Evolutionary conservation across 2,329 filamentous ascomycete species (phyloP).

Genomic region (Aspergillus pseudoviridinutans): DNA sequence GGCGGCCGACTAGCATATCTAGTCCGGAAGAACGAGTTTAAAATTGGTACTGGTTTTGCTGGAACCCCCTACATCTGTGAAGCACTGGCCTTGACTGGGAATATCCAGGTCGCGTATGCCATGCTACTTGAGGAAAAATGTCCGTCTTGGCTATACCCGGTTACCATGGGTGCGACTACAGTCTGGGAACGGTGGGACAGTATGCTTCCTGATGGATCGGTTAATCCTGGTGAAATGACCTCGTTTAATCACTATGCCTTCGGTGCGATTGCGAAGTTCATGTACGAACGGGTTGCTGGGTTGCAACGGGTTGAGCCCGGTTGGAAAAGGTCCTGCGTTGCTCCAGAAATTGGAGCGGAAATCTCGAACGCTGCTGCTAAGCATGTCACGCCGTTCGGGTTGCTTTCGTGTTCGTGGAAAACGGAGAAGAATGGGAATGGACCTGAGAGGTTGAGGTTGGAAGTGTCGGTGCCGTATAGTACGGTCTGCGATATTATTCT

Average conservation of each 20-base stretch:
- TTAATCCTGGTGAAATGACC: slow-evolving; percentile 43
- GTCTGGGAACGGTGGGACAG: slow-evolving; percentile 46
- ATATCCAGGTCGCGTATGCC: too few species aligned
- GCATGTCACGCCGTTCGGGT: too few species aligned
- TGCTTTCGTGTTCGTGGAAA: too few species aligned
- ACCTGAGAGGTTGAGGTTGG: too few species aligned
- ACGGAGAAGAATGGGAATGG: too few species aligned
- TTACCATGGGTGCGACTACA: slow-evolving; percentile 41
- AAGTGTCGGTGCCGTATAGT: too few species aligned
- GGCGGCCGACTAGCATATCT: not conserved
- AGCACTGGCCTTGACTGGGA: too few species aligned
- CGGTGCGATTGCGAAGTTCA: slow-evolving; percentile 37
- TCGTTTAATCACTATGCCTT: slow-evolving; percentile 44
- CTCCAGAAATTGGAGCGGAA: slow-evolving; percentile 11
- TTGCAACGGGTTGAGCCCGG: slow-evolving; percentile 26
- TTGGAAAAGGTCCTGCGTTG: slow-evolving; percentile 27
- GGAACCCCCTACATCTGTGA: slow-evolving; percentile 10
- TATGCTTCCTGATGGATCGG: slow-evolving; percentile 33
- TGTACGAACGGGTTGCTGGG: slow-evolving; percentile 28
- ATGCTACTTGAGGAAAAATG: slow-evolving; percentile 2
- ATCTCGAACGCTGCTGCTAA: too few species aligned
- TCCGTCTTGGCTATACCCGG: slow-evolving; percentile 39
- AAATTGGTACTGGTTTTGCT: slow-evolving; percentile 30
- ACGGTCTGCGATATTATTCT: too few species aligned
- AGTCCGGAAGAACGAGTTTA: slow-evolving; percentile 16